Evolutionary conservation across 2,329 filamentous ascomycete species (phyloP).

Genomic region (Phaeophleospora eucalypticola): DNA sequence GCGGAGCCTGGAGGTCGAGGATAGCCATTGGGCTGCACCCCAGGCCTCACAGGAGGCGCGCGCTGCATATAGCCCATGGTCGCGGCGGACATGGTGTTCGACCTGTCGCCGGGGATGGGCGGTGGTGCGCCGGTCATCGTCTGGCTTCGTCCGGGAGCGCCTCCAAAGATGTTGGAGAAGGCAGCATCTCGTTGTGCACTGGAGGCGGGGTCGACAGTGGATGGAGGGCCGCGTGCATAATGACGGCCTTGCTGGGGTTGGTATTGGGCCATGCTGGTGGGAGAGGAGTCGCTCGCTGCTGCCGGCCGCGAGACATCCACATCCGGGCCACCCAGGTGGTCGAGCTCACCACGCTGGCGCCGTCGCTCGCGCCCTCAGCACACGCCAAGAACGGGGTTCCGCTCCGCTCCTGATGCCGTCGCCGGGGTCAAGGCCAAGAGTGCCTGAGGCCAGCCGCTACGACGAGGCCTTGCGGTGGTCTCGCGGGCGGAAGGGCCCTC

Average conservation of each 20-base stretch:
- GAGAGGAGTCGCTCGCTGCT: slow-evolving; percentile 6
- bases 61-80: slow-evolving; percentile 51
- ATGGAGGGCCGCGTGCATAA: slow-evolving; percentile 38
- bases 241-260: slow-evolving; percentile 59
- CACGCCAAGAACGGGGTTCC: not conserved
- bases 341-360: not conserved
- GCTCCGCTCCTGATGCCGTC: not conserved
- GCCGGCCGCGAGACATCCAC: slow-evolving; percentile 7
- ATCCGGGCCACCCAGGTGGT: not conserved
- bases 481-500: not conserved
- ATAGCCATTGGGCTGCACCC: slow-evolving; percentile 38
- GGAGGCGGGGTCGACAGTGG: slow-evolving; percentile 51
- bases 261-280: slow-evolving; percentile 57
- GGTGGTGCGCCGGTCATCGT: slow-evolving; percentile 83
- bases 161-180: slow-evolving; percentile 93
- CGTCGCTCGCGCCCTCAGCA: not conserved
- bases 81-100: slow-evolving; percentile 60
- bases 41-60: slow-evolving; percentile 56
- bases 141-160: slow-evolving; percentile 74
- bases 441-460: not conserved
- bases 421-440: not conserved
- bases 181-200: slow-evolving; percentile 80
- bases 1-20: slow-evolving; percentile 26
- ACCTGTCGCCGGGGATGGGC: slow-evolving; percentile 62
- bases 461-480: not conserved